phyloP scores from a whole-genome alignment of 352 stramenopile genomes.

The Phytopythium vexans region DNA sequence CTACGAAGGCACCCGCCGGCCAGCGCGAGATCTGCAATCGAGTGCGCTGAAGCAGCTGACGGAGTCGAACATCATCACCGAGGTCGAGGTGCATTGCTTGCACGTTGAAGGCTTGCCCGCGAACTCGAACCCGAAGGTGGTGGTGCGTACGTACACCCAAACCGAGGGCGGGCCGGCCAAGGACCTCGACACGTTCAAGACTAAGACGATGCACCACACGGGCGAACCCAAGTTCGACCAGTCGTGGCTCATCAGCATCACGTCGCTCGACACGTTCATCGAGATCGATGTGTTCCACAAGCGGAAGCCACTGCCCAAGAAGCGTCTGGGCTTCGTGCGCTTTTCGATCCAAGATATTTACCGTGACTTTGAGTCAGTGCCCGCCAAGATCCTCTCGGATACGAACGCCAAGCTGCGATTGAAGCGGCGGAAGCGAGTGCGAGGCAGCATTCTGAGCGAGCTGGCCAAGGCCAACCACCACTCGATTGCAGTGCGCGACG shows the following conservation, averaged over 20 bases:
- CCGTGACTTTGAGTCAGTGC: slow-evolving; percentile 72
- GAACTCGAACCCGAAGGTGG: slow-evolving; percentile 66
- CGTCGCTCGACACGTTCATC: slow-evolving; percentile 72
- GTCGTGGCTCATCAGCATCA: slow-evolving; percentile 77
- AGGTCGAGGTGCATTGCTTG: slow-evolving; percentile 77
- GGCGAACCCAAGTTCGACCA: slow-evolving; percentile 74
- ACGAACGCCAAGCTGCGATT: slow-evolving; percentile 69
- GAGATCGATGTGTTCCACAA: slow-evolving; percentile 83
- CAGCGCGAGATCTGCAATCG: slow-evolving; percentile 56
- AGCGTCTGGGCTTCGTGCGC: slow-evolving; percentile 62
- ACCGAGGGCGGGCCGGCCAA: slow-evolving; percentile 33
- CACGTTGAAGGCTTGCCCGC: slow-evolving; percentile 66
- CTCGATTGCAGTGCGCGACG: slow-evolving; percentile 56
- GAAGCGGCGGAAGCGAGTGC: slow-evolving; percentile 76
- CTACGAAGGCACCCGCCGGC: slow-evolving; percentile 73
- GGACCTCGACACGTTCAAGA: slow-evolving; percentile 70
- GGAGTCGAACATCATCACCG: slow-evolving; percentile 85
- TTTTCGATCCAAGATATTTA: slow-evolving; percentile 87
- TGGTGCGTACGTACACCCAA: slow-evolving; percentile 64
- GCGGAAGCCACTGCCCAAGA: slow-evolving; percentile 81
- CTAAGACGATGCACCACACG: slow-evolving; percentile 57
- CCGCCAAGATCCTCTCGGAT: slow-evolving; percentile 65
- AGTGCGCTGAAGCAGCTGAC: slow-evolving; percentile 65
- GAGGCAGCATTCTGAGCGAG: slow-evolving; percentile 77
- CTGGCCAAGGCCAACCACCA: slow-evolving; percentile 34